Base-by-base conservation (phyloP, 1,284 basidiomycete genomes). In the Filobasidium uniguttulatum region DNA sequence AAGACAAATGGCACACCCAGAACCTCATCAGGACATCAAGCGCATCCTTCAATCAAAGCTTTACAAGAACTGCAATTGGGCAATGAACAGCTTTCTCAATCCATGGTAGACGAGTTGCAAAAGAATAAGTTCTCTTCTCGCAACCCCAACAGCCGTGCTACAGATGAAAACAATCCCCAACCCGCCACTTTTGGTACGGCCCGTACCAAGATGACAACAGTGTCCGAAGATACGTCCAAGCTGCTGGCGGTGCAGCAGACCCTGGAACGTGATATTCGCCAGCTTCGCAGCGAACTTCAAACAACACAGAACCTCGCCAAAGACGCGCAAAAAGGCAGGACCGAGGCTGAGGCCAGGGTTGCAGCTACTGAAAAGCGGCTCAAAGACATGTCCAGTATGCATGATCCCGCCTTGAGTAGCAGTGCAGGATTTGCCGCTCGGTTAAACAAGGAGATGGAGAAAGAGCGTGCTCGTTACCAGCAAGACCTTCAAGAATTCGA, bases 401-500 rank as follows among this genome's bases (percentile, higher is more conserved):
- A 52, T 17, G 40, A 46, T 20, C 44, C 50, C 8, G 50, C 46
- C 14, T 48, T 52, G 3, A 26, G 48, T 8, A 43, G 28, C 19
- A 33, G 45, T n/a, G 29, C 30, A 2, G 31, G 34, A 1, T 43
- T 22, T 28, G 31, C 46, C 25, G 33, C 40, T 36, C 37, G 50
- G 12, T 28, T 34, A n/a, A 47, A 43, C 25, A 34, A 34, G n/a
- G 46, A 52, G 17, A 44, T 52, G 45, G 50, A 85, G 56, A 80
- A 82, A 55, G 82, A 84, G 64, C 76, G 82, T 53, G 78, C 81
- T 55, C 80, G 79, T 52, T 79, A 85, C 61, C 77, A 79, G 60
- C 80, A 85, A 58, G 82, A 85, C 56, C 73, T 85, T 23, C 72
- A 76, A 10, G 82, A 85, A 53, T 76, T 83, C 12, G 83, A 86